Base-by-base conservation (phyloP, 139 green algal species). In the Penium margaritaceum region DNA sequence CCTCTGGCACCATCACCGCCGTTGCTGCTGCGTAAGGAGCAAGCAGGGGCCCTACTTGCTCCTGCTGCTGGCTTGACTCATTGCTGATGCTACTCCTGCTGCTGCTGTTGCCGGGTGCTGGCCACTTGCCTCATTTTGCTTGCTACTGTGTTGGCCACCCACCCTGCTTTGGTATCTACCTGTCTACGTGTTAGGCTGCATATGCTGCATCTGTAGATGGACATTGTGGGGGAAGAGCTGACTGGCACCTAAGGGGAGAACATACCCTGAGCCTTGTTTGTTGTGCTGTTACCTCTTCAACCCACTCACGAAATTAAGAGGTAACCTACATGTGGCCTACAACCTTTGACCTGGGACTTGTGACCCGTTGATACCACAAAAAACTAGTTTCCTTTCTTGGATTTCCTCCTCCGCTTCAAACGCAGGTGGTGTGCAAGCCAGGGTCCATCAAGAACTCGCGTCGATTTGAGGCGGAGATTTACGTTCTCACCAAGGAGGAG, bases 401-500 rank as follows among this genome's bases (percentile, higher is more conserved):
- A n/a, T n/a, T n/a, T n/a, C n/a, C n/a, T n/a, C n/a, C n/a, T n/a
- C n/a, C n/a, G n/a, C n/a, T n/a, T n/a, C n/a, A n/a, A n/a, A n/a
- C n/a, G 1, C 63, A 79, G 63, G 84, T 96, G 5, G 76, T 92
- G 17, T 90, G 83, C 85, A 96, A 96, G 80, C 90, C 92, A 0
- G 87, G 87, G 34, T 86, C 75, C 39, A 82, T 96, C 55, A 96
- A 90, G 84, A 85, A 88, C 0, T 84, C 90, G 41, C 78, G 62
- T 19, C 78, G 86, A 46, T 95, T 98, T 75, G 82, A 92, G 69
- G 86, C 37, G 82, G 84, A 98, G 85, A 85, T 98, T 39, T 99
- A 98, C 76, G 87, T 89, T 1, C 84, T 99, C 46, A 94, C 84
- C 60, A 98, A 99, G 87, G 92, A 97, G 67, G 94, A 99, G 90